These are phyloP conservation scores for Magnaporthales sp. DNA, from an alignment of 2,329 filamentous ascomycete species.

Conservation along the genomic window DNA sequence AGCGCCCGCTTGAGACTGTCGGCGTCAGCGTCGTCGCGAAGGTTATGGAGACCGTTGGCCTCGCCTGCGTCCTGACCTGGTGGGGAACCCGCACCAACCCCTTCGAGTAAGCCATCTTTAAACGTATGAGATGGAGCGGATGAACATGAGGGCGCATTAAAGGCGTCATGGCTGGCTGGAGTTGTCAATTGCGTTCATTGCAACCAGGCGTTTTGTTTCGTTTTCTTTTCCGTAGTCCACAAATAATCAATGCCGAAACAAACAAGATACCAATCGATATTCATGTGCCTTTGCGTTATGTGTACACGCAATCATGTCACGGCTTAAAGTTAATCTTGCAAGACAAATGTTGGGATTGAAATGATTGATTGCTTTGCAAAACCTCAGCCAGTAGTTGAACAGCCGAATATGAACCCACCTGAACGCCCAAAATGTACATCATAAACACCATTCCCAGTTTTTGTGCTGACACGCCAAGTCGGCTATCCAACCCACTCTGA, in stretches of 20 bases:
- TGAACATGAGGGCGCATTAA: not conserved
- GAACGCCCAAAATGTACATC: not conserved
- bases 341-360: not conserved
- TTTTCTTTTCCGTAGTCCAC: not conserved
- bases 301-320: not conserved
- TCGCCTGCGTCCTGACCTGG: conserved; percentile 89
- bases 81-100: conserved; percentile 95
- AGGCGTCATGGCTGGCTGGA: not conserved
- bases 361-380: not conserved
- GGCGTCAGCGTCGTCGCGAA: conserved; percentile 78
- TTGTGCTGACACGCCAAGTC: not conserved
- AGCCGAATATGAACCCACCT: not conserved
- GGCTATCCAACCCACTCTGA: not conserved
- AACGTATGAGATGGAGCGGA: not conserved
- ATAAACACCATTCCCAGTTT: not conserved
- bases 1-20: conserved; percentile 83
- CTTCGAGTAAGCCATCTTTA: conserved; percentile 55
- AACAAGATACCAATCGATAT: not conserved
- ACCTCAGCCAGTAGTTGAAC: not conserved
- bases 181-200: not conserved
- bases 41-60: conserved; percentile 84
- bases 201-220: not conserved
- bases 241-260: not conserved
- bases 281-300: not conserved
- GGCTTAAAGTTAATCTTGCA: not conserved